phyloP scores from a whole-genome alignment of 2,329 filamentous ascomycete species.

The Colletotrichum liaoningense region DNA sequence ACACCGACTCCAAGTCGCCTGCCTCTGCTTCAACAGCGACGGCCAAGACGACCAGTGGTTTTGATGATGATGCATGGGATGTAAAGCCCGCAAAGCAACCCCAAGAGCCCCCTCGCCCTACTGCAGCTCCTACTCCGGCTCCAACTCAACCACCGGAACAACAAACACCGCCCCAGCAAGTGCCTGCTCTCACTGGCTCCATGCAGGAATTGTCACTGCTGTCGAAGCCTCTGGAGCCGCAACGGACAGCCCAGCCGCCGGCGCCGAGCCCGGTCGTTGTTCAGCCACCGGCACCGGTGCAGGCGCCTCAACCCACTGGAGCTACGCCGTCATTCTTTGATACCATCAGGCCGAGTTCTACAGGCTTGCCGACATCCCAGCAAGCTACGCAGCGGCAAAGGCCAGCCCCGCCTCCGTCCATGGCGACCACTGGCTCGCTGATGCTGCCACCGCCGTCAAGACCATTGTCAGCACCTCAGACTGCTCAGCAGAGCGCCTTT shows the following conservation, averaged over 20 bases:
- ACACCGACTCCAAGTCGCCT: conserved; percentile 37
- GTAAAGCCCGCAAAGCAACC: conserved; percentile 82
- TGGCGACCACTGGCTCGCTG: conserved; percentile 70
- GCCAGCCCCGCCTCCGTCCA: conserved; percentile 53
- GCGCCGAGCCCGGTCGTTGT: conserved; percentile 45
- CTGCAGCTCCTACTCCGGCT: conserved; percentile 39
- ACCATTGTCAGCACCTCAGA: conserved; percentile 88
- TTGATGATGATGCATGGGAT: conserved; percentile 98
- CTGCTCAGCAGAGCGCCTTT: conserved; percentile 80
- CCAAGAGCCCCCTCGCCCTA: conserved; percentile 50
- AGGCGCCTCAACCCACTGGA: conserved; percentile 59
- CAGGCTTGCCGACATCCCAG: conserved; percentile 29
- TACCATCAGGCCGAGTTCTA: conserved; percentile 39
- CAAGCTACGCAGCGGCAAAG: conserved; percentile 55
- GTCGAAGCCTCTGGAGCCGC: conserved; percentile 63
- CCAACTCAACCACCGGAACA: conserved; percentile 44
- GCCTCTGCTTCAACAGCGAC: conserved; percentile 1
- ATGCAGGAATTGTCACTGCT: conserved; percentile 69
- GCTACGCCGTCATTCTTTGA: conserved; percentile 71
- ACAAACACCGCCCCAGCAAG: conserved; percentile 45
- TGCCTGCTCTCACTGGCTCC: conserved; percentile 73
- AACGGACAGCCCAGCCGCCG: conserved; percentile 43
- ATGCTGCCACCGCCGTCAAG: conserved; percentile 82
- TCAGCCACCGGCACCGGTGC: conserved; percentile 47
- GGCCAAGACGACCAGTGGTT: conserved; percentile 61